A percentile compares a stretch with the other conserved stretches of the same genome.
Conservation (phyloP, 1,284 basidiomycete species). For the Somion occarium region DNA sequence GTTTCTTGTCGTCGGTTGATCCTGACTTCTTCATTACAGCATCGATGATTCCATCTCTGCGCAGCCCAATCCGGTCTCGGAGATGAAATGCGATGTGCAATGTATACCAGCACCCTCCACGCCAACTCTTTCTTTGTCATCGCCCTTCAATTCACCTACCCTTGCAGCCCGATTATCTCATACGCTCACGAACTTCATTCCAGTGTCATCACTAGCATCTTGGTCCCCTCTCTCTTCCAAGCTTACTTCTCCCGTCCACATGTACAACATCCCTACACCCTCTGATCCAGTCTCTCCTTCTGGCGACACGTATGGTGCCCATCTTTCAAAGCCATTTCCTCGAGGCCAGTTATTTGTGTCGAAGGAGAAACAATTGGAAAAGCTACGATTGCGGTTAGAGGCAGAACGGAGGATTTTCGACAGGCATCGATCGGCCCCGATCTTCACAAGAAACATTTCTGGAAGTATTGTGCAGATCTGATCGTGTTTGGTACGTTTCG, state of each 20-base stretch:
- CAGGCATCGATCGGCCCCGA: constrained; percentile 13
- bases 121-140: constrained; percentile 27
- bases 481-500: neutral
- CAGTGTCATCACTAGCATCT: constrained; percentile 47
- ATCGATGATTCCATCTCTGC: constrained; percentile 15
- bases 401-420: constrained; percentile 27
- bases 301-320: constrained; percentile 22
- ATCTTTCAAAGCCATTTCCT: neutral
- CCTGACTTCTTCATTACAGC: constrained; percentile 9
- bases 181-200: constrained; percentile 55
- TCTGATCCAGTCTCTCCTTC: constrained; percentile 21
- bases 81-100: constrained; percentile 13
- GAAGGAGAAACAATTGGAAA: constrained; percentile 59
- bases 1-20: constrained; percentile 13
- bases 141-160: constrained; percentile 47
- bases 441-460: constrained; percentile 41
- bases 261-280: constrained; percentile 8
- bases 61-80: constrained; percentile 17
- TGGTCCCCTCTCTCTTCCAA: constrained; percentile 20
- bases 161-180: constrained; percentile 42
- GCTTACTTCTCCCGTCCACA: constrained; percentile 16
- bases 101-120: neutral
- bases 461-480: constrained; percentile 29
- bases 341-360: constrained; percentile 41
- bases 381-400: constrained; percentile 48